Base-by-base conservation (phyloP, 2,329 filamentous ascomycete genomes). In the Alternaria gansuensis region DNA sequence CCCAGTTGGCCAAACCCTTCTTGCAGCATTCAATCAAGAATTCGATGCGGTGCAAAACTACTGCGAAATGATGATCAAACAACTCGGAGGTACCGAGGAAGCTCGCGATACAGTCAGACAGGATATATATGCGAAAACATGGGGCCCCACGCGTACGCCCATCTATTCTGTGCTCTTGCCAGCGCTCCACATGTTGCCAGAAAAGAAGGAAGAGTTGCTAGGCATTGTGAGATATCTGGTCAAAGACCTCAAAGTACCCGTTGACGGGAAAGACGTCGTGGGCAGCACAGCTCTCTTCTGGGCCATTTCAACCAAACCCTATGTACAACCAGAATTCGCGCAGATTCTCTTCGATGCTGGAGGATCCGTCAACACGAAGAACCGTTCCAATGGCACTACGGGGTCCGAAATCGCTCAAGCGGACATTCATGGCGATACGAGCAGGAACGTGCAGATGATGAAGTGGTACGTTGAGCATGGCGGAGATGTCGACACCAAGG, bases 401-500 rank as follows among this genome's bases (percentile, higher is more conserved):
- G 64, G 50, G 10, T 45, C 40, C 10, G 65, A 68, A 8, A 66
- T 66, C 23, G 55, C 54, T 1, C 59, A 65, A 28, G 65, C 57
- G 11, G 57, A 64, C 36, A 36, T 66, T 2, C 37, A 63, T 14
- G 59, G 60, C 7, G 55, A 62, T 24, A 59, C 60, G 17, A 44
- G 11, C 23, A 51, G 50, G 28, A 63, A 58, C 41, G 59, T 63
- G 31, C 54, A 51, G 24, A 66, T 65, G 63, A 43, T 68, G 41
- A 53, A 44, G 51, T 68, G 64, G 65, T 67, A 54, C 33, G 41
- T 66, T 4, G 44, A 60, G 49, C 64, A 68, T 44, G 65, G 65
- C 3, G 64, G 65, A 2, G 62, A 68, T 44, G 57, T 68, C 6
- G 55, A 65, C 17, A 57, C 44, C 26, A 67, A 62, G 31, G 65